phyloP scores from a whole-genome alignment of 129 eudicot species.

The Flaveria ramosissima region DNA sequence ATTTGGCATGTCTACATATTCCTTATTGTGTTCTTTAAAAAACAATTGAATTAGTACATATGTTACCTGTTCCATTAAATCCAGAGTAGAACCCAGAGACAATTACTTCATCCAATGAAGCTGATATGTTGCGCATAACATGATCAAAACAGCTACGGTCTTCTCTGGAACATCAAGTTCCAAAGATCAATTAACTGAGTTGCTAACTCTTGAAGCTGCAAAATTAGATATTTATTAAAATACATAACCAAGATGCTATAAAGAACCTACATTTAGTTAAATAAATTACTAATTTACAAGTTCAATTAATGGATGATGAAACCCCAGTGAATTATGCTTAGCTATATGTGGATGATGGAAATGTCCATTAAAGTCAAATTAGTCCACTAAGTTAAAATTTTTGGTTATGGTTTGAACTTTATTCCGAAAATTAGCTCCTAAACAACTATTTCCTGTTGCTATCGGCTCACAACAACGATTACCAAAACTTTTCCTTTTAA shows the following conservation, averaged over 20 bases:
- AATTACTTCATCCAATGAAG: conserved; percentile 82
- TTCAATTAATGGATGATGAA: not conserved
- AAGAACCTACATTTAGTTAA: not conserved
- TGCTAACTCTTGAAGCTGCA: conserved; percentile 93
- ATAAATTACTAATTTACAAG: not conserved
- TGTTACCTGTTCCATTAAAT: conserved; percentile 86
- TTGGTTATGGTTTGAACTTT: too few relatives aligned
- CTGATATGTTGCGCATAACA: conserved; percentile 82
- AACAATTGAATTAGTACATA: not conserved
- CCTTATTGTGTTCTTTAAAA: not conserved
- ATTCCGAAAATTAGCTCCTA: too few relatives aligned
- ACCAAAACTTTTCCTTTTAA: too few relatives aligned
- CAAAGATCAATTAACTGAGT: conserved; percentile 85
- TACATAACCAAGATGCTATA: conserved; percentile 9
- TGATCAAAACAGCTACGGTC: conserved; percentile 84
- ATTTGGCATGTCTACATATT: not conserved
- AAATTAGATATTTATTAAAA: conserved; percentile 2
- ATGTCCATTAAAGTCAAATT: not conserved
- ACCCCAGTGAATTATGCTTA: not conserved
- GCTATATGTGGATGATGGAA: not conserved
- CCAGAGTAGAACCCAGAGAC: conserved; percentile 82
- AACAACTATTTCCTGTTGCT: too few relatives aligned
- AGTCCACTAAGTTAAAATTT: too few relatives aligned
- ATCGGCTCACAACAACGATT: too few relatives aligned
- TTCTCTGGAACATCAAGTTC: conserved; percentile 85